A percentile compares a stretch with the other conserved stretches of the same genome.
These are phyloP conservation scores for Turritis glabra DNA, from an alignment of 345 rosid species.

Conservation along the genomic window DNA sequence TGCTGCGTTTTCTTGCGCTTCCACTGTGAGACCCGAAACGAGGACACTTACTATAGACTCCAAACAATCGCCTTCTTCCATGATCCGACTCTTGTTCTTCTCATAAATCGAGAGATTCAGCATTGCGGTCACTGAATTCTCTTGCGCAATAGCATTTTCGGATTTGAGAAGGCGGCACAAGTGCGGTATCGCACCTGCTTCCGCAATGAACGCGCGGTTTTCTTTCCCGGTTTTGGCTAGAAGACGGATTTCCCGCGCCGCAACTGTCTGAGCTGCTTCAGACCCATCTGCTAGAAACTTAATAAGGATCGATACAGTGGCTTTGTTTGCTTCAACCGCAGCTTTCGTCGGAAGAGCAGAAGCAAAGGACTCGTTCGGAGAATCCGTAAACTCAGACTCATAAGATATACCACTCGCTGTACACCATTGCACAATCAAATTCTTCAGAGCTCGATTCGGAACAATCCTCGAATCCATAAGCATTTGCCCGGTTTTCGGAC, in stretches of 20 bases:
- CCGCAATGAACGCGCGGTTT: constrained; percentile 82
- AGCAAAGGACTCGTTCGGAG: constrained; percentile 55
- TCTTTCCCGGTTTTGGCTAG: constrained; percentile 89
- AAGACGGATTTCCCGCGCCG: constrained; percentile 79
- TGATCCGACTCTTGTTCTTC: constrained; percentile 76
- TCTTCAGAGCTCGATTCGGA: constrained; percentile 84
- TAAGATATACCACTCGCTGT: constrained; percentile 65
- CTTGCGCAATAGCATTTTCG: constrained; percentile 64
- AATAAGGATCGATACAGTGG: constrained; percentile 70
- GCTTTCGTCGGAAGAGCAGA: constrained; percentile 69
- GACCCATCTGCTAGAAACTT: constrained; percentile 66
- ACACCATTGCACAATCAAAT: constrained; percentile 85
- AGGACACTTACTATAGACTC: constrained; percentile 69
- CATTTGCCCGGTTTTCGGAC: constrained; percentile 90
- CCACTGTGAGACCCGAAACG: constrained; percentile 70
- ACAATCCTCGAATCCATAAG: constrained; percentile 63
- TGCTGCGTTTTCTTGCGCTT: constrained; percentile 92
- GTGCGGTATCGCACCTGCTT: constrained; percentile 89
- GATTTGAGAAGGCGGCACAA: constrained; percentile 64
- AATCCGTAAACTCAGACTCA: constrained; percentile 56
- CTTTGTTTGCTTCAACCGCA: constrained; percentile 77
- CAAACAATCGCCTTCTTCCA: constrained; percentile 82
- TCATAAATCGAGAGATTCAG: constrained; percentile 86
- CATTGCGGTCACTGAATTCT: constrained; percentile 90
- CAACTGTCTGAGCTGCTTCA: constrained; percentile 61